Conservation (phyloP, 163 green algal genomes). For the Volvox carteri region DNA sequence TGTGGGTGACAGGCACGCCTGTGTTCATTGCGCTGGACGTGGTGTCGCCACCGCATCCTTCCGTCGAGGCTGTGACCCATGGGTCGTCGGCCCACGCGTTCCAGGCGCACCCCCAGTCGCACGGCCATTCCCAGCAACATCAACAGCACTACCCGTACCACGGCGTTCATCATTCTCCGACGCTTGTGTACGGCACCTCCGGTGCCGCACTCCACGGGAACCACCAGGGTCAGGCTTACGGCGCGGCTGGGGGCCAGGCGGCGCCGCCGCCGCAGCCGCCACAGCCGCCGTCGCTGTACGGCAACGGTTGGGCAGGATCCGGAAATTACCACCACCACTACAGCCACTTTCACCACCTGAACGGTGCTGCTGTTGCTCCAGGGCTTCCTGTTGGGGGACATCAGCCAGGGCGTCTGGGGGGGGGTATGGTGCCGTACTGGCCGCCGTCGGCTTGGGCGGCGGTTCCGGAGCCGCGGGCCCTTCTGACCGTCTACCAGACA, state of each 20-base stretch:
- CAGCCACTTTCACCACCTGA: too few relatives aligned
- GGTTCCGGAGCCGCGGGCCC: neutral
- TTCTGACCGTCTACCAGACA: neutral
- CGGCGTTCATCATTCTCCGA: neutral
- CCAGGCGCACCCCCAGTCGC: neutral
- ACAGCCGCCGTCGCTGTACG: neutral
- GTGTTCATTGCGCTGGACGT: constrained; percentile 36
- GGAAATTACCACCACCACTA: neutral
- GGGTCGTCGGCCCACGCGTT: neutral
- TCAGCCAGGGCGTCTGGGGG: too few relatives aligned
- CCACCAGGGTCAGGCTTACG: neutral
- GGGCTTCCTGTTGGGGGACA: too few relatives aligned
- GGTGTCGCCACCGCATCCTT: neutral
- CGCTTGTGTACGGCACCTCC: neutral
- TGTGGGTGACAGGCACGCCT: constrained; percentile 21
- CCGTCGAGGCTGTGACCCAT: neutral
- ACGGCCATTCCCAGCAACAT: neutral
- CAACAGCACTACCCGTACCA: neutral
- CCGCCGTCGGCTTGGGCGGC: neutral
- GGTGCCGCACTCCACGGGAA: neutral
- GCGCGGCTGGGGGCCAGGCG: too few relatives aligned
- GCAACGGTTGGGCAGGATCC: neutral
- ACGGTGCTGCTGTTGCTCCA: too few relatives aligned
- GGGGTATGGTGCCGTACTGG: neutral
- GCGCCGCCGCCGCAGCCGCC: neutral